Conservation (phyloP, 163 green algal species). For the Picocystis sp. region DNA sequence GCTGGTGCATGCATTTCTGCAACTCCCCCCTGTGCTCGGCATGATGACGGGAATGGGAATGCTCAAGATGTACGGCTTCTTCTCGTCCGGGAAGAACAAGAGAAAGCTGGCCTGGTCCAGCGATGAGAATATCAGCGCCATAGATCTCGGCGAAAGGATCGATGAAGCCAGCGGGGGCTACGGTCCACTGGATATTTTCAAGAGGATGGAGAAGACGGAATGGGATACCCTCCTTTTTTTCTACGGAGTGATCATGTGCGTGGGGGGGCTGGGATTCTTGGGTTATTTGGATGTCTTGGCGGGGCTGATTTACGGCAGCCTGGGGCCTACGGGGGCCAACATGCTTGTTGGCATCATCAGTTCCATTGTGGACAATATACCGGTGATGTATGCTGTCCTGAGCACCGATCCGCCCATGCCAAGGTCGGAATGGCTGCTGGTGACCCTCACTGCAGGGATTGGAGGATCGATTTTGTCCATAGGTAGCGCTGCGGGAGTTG, state of each 20-base stretch:
- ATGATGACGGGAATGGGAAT: conserved; percentile 22
- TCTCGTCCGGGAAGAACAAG: background rate
- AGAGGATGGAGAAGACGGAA: conserved; percentile 6
- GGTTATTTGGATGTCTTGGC: conserved; percentile 9
- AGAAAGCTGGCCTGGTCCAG: background rate
- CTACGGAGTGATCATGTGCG: conserved; percentile 19
- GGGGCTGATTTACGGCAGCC: conserved; percentile 1
- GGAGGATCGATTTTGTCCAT: conserved; percentile 12
- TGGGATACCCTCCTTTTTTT: conserved; percentile 23
- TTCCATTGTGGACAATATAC: conserved; percentile 19
- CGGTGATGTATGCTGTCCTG: conserved; percentile 17
- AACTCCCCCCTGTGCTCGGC: conserved; percentile 16
- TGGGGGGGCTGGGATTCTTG: conserved; percentile 13
- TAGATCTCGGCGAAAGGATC: conserved; percentile 12
- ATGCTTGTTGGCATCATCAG: conserved; percentile 10
- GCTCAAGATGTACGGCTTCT: conserved; percentile 15
- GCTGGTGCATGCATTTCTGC: conserved; percentile 11
- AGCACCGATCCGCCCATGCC: conserved; percentile 8
- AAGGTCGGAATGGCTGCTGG: conserved; percentile 6
- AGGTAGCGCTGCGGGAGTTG: conserved; percentile 12
- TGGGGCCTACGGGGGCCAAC: conserved; percentile 6
- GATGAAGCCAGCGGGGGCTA: background rate
- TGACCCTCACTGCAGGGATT: conserved; percentile 14
- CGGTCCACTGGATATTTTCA: conserved; percentile 3
- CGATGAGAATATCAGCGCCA: background rate